Conservation (phyloP, 1,139 yeast genomes). For the Protomyces lactucae-debilis region DNA sequence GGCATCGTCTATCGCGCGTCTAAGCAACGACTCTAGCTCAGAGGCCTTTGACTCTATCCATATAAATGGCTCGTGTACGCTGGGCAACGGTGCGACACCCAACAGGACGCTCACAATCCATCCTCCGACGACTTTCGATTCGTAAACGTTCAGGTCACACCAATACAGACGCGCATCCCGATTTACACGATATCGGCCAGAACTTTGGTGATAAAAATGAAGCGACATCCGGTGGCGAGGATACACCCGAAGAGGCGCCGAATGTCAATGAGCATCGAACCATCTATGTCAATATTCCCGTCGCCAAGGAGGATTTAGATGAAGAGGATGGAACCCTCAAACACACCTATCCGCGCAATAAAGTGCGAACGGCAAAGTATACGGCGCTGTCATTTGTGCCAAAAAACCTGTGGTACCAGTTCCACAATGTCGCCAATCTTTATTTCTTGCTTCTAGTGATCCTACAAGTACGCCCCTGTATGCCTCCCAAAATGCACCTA, state of each 20-base stretch:
- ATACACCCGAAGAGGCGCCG: constrained; percentile 2
- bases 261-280: not conserved
- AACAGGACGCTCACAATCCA: constrained; percentile 56
- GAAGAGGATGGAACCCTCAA: constrained; percentile 13
- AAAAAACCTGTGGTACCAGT: constrained; percentile 72
- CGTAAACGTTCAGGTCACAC: constrained; percentile 3
- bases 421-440: constrained; percentile 81
- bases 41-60: too few relatives aligned
- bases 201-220: constrained; percentile 20
- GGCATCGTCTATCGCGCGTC: too few relatives aligned
- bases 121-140: constrained; percentile 19
- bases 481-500: too few relatives aligned
- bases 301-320: constrained; percentile 10
- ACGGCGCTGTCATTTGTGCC: constrained; percentile 87
- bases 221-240: constrained; percentile 18
- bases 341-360: constrained; percentile 67
- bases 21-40: too few relatives aligned
- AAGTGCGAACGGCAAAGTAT: constrained; percentile 91
- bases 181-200: constrained; percentile 19
- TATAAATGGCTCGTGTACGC: constrained; percentile 40
- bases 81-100: constrained; percentile 88
- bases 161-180: not conserved
- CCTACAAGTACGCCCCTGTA: constrained; percentile 48
- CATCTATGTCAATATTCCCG: constrained; percentile 18
- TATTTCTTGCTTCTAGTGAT: constrained; percentile 79